Evolutionary conservation across 2,329 filamentous ascomycete species (phyloP).

Genomic region (Cadophora sp.): DNA sequence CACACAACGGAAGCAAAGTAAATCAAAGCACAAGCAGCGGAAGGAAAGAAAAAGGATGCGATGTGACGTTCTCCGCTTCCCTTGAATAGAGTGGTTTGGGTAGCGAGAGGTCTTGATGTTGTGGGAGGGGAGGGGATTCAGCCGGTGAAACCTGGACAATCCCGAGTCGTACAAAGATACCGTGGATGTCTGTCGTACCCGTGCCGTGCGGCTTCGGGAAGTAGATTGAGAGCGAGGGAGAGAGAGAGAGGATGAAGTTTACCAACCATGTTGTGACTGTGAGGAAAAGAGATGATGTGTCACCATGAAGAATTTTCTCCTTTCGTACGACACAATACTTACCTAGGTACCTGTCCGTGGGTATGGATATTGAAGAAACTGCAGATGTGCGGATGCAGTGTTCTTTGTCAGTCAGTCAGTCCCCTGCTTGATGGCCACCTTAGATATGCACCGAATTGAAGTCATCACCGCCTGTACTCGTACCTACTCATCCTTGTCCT

Average conservation of each 20-base stretch:
- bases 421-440: too few species aligned
- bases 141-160: conserved; percentile 9
- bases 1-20: too few species aligned
- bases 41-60: background rate
- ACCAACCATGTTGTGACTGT: background rate
- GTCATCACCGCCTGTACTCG: background rate
- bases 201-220: background rate
- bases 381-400: background rate
- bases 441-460: background rate
- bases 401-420: background rate
- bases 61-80: conserved; percentile 11
- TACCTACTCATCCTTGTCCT: background rate
- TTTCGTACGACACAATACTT: too few species aligned
- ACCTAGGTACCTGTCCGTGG: background rate
- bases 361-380: background rate
- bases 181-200: background rate
- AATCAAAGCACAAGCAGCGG: too few species aligned
- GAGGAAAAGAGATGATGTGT: too few species aligned
- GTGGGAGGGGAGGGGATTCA: background rate
- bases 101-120: background rate
- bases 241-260: background rate
- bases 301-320: background rate
- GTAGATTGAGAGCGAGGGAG: background rate
- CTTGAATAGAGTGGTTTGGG: background rate
- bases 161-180: background rate